Base-by-base conservation (phyloP, 768 basidiomycete genomes). In the Leccinum subtestaceum region DNA sequence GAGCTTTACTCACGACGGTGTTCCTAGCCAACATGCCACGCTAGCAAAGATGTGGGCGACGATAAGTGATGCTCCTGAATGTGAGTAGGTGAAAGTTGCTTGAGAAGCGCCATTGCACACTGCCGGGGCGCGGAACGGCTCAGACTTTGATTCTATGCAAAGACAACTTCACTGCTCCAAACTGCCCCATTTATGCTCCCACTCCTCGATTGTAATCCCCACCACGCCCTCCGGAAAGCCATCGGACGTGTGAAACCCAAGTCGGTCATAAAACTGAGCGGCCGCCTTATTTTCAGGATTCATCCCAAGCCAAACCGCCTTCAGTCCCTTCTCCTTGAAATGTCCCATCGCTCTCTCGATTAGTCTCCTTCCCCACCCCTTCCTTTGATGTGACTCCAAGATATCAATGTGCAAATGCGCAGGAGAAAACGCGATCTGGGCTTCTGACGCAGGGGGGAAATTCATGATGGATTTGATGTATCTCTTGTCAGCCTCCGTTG, bases 401-500 rank as follows among this genome's bases (percentile, higher is more conserved):
- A 92, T 83, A 63, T 93, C 76, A 66, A 92, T 85, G 69, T 93
- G 90, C 63, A 92, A 62, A 71, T 92, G 89, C 9, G 89, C 89
- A 11, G 84, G 81, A 17, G 89, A 85, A 67, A 87, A 88, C 5
- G 77, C 73, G 60, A 89, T 74, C 61, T 80, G 81, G n/a, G 80
- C 77, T 9, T 83, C 80, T 15, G 81, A 70, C 1, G 83, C 80
- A 9, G 70, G 74, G 38, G 72, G 70, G 45, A 73, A 74, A 29
- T 66, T 59, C 58, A 75, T 74, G 52, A 82, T 65, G 25, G 65
- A 61, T 21, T 61, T 57, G 63, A 80, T 74, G 63, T 71, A 80
- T 45, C 52, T 62, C 67, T 55, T 40, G 52, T 73, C 72, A 5
- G 65, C 52, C 43, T 64, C 60, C 25, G 70, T 67, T 25, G 65